These are phyloP conservation scores for Echria macrotheca DNA, from an alignment of 495 filamentous ascomycete genomes.

Conservation along the genomic window DNA sequence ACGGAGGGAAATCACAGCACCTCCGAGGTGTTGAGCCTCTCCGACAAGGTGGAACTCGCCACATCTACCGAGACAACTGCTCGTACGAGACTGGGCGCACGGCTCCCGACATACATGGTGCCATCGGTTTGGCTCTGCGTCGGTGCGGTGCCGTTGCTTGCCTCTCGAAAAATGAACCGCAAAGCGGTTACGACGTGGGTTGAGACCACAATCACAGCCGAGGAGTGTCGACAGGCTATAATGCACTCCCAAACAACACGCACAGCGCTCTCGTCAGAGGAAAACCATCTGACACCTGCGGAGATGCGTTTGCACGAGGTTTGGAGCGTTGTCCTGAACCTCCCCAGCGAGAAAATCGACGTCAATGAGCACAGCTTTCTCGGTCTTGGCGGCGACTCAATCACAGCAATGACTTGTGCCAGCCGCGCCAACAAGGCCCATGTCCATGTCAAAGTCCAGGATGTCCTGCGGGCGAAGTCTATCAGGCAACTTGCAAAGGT, in stretches of 20 bases:
- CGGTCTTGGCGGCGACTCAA: slow-evolving; percentile 59
- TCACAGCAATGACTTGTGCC: slow-evolving; percentile 51
- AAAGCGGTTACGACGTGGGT: slow-evolving; percentile 21
- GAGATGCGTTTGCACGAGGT: slow-evolving; percentile 20
- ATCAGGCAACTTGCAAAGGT: slow-evolving; percentile 24
- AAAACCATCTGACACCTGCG: slow-evolving; percentile 13
- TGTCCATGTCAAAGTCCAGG: slow-evolving; percentile 19
- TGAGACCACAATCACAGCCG: slow-evolving; percentile 10
- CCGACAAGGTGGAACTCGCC: background rate
- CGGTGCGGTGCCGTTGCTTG: slow-evolving; percentile 16
- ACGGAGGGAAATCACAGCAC: too few species aligned
- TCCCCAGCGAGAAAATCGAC: slow-evolving; percentile 29
- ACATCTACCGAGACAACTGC: slow-evolving; percentile 1
- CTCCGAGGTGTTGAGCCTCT: too few species aligned
- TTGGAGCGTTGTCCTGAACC: slow-evolving; percentile 24
- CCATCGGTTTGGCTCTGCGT: slow-evolving; percentile 30
- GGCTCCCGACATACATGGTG: slow-evolving; percentile 46
- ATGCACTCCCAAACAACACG: too few species aligned
- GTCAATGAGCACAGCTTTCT: slow-evolving; percentile 48
- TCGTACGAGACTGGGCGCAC: slow-evolving; percentile 4
- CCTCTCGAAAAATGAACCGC: slow-evolving; percentile 22
- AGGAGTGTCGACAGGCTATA: slow-evolving; percentile 13
- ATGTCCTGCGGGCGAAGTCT: slow-evolving; percentile 45
- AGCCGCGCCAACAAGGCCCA: slow-evolving; percentile 20
- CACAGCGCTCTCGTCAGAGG: too few species aligned